Conservation (phyloP, 2,329 filamentous ascomycete genomes). For the Pseudopyricularia javanii region DNA sequence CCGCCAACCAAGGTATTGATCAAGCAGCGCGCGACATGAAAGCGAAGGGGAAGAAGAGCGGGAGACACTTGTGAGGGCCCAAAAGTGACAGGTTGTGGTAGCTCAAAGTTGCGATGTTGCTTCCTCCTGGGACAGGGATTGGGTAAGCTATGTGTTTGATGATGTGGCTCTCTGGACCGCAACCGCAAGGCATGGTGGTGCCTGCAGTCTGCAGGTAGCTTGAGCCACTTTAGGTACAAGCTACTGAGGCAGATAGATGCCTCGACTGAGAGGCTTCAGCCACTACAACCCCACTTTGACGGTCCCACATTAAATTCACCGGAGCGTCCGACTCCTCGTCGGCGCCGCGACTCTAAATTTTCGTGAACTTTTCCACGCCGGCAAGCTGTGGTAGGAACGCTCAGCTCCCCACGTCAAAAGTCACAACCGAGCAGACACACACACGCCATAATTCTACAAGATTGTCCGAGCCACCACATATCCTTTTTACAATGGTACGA, state of each 20-base stretch:
- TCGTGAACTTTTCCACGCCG: background rate
- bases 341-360: background rate
- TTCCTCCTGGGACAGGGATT: conserved; percentile 6
- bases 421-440: background rate
- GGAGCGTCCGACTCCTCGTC: background rate
- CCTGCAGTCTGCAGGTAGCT: background rate
- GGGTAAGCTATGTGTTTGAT: conserved; percentile 1
- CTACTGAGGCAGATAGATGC: background rate
- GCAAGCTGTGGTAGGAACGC: background rate
- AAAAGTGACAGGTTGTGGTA: background rate
- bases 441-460: no score
- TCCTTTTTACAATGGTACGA: background rate
- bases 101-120: conserved; percentile 13
- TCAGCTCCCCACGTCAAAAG: no score
- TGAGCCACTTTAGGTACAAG: background rate
- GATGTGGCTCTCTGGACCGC: background rate
- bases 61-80: background rate
- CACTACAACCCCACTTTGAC: background rate
- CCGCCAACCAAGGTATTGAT: background rate
- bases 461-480: no score
- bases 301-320: background rate
- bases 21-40: background rate
- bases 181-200: no score
- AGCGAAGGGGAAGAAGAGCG: background rate
- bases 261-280: background rate